Percentiles rank a stretch among this genome's conserved stretches.
Evolutionary conservation across 306 rosid genomes (phyloP).

Genomic region (Acmispon strigosus): DNA sequence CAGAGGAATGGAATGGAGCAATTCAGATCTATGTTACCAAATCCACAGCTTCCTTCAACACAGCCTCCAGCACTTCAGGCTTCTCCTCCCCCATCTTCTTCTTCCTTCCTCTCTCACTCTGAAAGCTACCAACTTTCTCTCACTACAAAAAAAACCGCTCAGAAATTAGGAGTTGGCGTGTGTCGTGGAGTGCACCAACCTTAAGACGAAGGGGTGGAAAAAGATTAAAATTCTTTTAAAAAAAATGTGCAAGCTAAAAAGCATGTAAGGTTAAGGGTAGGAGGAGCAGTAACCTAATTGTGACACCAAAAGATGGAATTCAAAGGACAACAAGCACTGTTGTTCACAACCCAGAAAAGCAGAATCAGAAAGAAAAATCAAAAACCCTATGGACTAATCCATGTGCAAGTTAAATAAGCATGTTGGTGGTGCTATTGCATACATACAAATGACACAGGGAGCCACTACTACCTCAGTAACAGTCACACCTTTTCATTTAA

Average conservation of each 20-base stretch:
- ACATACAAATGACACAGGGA: neutral
- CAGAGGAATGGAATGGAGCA: conserved; percentile 3
- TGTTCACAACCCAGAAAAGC: neutral
- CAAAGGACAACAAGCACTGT: conserved; percentile 17
- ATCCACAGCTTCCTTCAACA: conserved; percentile 93
- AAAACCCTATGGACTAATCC: conserved; percentile 20
- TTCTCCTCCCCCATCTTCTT: conserved; percentile 58
- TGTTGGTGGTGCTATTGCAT: neutral
- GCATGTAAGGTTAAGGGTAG: conserved; percentile 21
- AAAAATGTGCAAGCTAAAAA: neutral
- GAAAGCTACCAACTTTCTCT: conserved; percentile 26
- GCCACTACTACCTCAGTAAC: neutral
- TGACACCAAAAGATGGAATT: conserved; percentile 4
- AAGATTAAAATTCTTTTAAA: neutral
- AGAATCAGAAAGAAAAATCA: neutral
- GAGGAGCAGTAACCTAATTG: conserved; percentile 27
- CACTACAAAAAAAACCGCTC: conserved; percentile 44
- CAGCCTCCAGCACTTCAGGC: conserved; percentile 80
- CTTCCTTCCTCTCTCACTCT: neutral
- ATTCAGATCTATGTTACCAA: conserved; percentile 82
- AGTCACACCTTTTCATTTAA: neutral
- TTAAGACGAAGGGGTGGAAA: conserved; percentile 20
- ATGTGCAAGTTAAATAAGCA: neutral
- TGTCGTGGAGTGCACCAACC: conserved; percentile 5
- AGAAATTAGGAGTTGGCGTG: conserved; percentile 25